These are phyloP conservation scores for Apophysomyces trapeziformis DNA, from an alignment of 371 early-diverging fungal genomes.

Conservation along the genomic window DNA sequence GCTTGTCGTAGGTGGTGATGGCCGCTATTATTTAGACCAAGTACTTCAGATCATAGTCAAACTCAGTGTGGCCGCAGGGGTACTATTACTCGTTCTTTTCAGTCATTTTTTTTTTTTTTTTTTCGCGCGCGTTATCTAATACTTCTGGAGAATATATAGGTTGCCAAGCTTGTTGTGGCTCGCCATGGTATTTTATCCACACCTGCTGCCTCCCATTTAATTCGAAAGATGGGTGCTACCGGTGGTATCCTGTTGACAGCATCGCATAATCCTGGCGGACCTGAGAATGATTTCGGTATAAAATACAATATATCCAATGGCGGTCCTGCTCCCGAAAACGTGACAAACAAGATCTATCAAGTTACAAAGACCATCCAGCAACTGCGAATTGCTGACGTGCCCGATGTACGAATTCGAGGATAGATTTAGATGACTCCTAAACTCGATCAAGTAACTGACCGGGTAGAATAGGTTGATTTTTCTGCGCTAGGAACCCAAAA, in stretches of 20 bases:
- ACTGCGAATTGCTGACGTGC: slow-evolving; percentile 73
- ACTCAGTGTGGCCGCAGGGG: slow-evolving; percentile 87
- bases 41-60: slow-evolving; percentile 90
- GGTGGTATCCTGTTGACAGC: slow-evolving; percentile 96
- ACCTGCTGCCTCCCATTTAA: slow-evolving; percentile 95
- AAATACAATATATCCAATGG: slow-evolving; percentile 97
- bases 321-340: slow-evolving; percentile 93
- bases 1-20: slow-evolving; percentile 97
- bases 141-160: slow-evolving; percentile 44
- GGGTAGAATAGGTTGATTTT: slow-evolving; percentile 71
- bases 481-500: slow-evolving; percentile 65
- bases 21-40: slow-evolving; percentile 87
- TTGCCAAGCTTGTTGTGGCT: slow-evolving; percentile 88
- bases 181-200: slow-evolving; percentile 95
- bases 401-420: slow-evolving; percentile 51
- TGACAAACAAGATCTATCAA: slow-evolving; percentile 91
- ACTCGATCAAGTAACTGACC: neutral
- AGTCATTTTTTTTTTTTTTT: neutral
- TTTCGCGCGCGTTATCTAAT: neutral
- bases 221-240: slow-evolving; percentile 86
- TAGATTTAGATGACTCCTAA: too few species aligned
- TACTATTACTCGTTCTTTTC: slow-evolving; percentile 36
- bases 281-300: slow-evolving; percentile 97
- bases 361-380: slow-evolving; percentile 71
- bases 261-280: slow-evolving; percentile 98